phyloP scores from a whole-genome alignment of 2,329 filamentous ascomycete species.

The Aspergillus sp. region DNA sequence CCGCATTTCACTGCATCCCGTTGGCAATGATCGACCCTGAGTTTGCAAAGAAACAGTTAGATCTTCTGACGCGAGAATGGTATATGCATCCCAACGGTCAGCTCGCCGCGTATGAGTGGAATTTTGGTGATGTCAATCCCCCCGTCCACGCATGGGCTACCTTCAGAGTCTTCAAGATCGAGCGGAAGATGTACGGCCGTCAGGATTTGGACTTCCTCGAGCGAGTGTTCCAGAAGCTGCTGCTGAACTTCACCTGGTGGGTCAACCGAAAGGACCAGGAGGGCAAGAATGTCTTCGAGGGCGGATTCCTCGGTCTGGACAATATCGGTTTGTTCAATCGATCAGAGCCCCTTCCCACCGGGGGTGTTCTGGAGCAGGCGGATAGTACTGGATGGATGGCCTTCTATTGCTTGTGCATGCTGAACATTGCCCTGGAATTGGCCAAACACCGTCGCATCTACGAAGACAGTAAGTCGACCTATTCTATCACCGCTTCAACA shows the following conservation, averaged over 20 bases:
- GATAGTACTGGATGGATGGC: conserved; percentile 99
- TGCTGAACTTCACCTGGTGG: conserved; percentile 99
- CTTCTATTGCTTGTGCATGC: conserved; percentile 93
- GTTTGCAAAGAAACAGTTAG: conserved; percentile 96
- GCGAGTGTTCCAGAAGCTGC: conserved; percentile 90
- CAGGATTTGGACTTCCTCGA: conserved; percentile 95
- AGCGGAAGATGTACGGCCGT: conserved; percentile 92
- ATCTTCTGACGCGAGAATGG: conserved; percentile 95
- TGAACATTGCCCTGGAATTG: conserved; percentile 92
- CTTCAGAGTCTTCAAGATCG: conserved; percentile 96
- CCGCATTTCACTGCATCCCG: conserved; percentile 93
- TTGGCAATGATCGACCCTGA: conserved; percentile 97
- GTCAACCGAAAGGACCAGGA: conserved; percentile 93
- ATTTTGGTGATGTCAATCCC: conserved; percentile 95
- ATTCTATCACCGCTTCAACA: background rate
- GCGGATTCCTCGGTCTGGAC: conserved; percentile 90
- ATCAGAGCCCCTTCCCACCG: conserved; percentile 89
- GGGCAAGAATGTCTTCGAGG: conserved; percentile 96
- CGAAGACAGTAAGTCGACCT: conserved; percentile 62
- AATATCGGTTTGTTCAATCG: conserved; percentile 98
- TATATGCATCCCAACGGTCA: conserved; percentile 98
- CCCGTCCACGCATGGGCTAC: conserved; percentile 95
- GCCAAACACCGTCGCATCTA: conserved; percentile 94
- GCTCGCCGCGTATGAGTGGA: conserved; percentile 92
- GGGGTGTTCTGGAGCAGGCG: conserved; percentile 89